Conservation (phyloP, 2,329 filamentous ascomycete genomes). For the Hirsutella minnesotensis region DNA sequence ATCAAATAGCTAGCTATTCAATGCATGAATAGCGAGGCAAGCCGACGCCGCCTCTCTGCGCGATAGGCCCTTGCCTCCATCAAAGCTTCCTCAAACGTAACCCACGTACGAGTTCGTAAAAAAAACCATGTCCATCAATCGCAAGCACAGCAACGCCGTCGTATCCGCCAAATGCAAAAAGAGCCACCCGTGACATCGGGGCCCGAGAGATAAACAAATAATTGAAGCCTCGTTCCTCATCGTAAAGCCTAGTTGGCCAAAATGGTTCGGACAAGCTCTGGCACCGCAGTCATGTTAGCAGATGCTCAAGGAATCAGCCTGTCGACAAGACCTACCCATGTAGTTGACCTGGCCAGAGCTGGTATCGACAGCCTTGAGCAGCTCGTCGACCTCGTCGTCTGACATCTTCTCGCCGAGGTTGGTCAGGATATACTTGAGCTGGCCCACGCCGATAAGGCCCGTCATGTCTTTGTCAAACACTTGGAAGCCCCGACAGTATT, state of each 20-base stretch:
- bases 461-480: conserved; percentile 99
- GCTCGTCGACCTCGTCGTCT: conserved; percentile 95
- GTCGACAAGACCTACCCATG: conserved; percentile 50
- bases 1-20: not conserved
- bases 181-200: not conserved
- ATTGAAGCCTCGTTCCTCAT: conserved; percentile 3
- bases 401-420: conserved; percentile 99
- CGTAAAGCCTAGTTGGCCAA: conserved; percentile 58
- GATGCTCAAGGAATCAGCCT: not conserved
- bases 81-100: not conserved
- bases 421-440: conserved; percentile 95
- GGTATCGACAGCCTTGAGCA: conserved; percentile 95
- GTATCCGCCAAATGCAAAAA: not conserved
- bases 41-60: not conserved
- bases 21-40: not conserved
- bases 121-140: conserved; percentile 1
- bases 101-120: not conserved
- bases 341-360: conserved; percentile 97
- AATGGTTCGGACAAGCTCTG: conserved; percentile 77
- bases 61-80: not conserved
- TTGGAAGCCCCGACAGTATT: conserved; percentile 97
- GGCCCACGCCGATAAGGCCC: conserved; percentile 92
- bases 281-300: conserved; percentile 2
- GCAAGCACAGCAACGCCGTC: conserved; percentile 6
- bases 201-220: conserved; percentile 7